A percentile compares a stretch with the other conserved stretches of the same genome.
Conservation (phyloP, 345 rosid genomes). For the Eucalyptus pauciflora region DNA sequence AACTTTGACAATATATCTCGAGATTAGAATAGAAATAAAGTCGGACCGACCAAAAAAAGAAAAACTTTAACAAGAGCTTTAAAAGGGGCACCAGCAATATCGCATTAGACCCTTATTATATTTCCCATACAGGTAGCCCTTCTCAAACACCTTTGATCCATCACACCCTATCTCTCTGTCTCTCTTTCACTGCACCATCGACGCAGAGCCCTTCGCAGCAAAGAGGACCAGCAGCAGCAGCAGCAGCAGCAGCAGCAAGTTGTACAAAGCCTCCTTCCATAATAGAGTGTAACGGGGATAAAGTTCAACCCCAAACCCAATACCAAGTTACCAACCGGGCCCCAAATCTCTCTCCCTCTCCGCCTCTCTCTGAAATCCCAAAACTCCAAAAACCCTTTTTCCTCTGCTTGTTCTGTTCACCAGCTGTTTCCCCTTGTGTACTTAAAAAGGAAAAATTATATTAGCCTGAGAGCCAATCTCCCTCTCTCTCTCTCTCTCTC, state of each 20-base stretch:
- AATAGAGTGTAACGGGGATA: not conserved
- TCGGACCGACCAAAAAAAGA: too few species aligned
- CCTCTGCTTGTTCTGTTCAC: not conserved
- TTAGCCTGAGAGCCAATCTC: constrained; percentile 1
- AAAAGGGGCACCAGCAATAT: not conserved
- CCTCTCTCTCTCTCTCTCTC: not conserved
- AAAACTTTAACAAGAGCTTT: not conserved
- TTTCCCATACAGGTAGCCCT: not conserved
- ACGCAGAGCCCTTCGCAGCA: not conserved
- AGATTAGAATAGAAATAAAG: not conserved
- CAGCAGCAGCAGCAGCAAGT: not conserved
- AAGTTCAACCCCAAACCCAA: not conserved
- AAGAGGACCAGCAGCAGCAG: not conserved
- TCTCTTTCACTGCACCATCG: not conserved
- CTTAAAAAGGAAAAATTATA: not conserved
- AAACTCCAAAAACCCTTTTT: constrained; percentile 4
- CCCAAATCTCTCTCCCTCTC: constrained; percentile 11
- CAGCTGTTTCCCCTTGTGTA: not conserved
- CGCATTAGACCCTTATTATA: not conserved
- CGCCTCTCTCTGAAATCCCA: not conserved
- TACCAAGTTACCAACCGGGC: not conserved
- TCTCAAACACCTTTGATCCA: not conserved
- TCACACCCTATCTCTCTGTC: not conserved
- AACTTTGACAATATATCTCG: too few species aligned
- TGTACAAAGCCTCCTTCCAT: not conserved